Percentiles rank a stretch among this genome's conserved stretches.
phyloP scores from a whole-genome alignment of 306 rosid genomes.

The peach (Prunus persica) region DNA sequence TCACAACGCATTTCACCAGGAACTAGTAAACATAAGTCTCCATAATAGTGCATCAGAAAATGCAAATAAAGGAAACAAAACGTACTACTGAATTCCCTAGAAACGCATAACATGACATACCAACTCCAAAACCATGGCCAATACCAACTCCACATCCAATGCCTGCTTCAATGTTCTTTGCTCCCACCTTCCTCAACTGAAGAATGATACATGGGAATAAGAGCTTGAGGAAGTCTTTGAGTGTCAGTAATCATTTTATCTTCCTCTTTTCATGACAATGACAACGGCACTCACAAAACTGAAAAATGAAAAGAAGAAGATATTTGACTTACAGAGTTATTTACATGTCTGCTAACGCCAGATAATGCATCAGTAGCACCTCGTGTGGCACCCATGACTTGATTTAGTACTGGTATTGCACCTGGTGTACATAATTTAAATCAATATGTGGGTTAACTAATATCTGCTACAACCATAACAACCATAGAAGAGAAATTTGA shows the following conservation, averaged over 20 bases:
- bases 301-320: neutral
- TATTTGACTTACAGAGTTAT: conserved; percentile 57
- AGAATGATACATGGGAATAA: conserved; percentile 7
- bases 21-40: neutral
- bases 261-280: neutral
- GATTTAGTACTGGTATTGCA: conserved; percentile 76
- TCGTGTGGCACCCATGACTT: conserved; percentile 93
- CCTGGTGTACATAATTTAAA: conserved; percentile 43
- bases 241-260: neutral
- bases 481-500: neutral
- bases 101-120: conserved; percentile 43
- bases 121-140: conserved; percentile 97
- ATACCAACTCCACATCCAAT: conserved; percentile 95
- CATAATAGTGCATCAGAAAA: neutral
- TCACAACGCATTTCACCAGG: neutral
- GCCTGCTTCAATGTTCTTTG: conserved; percentile 77
- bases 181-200: conserved; percentile 86
- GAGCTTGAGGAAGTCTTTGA: neutral
- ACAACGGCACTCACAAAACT: neutral
- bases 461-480: conserved; percentile 2
- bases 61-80: neutral
- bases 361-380: conserved; percentile 96
- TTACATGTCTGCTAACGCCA: conserved; percentile 80
- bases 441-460: conserved; percentile 1
- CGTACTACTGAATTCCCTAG: neutral